Evolutionary conservation across 1,284 basidiomycete genomes (phyloP).

Genomic region (Neolentinus lepideus): DNA sequence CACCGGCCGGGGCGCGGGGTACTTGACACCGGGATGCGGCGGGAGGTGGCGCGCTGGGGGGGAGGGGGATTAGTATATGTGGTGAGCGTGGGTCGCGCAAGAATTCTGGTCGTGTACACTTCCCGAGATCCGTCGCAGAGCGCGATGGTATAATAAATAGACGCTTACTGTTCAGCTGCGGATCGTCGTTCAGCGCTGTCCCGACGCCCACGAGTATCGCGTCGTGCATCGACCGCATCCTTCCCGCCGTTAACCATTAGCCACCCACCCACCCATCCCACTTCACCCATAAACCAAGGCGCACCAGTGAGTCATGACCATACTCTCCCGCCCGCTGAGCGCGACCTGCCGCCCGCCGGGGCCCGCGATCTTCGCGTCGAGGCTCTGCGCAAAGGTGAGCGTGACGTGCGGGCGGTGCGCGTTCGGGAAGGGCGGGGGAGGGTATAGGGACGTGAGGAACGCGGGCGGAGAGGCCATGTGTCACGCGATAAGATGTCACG

Average conservation of each 20-base stretch:
- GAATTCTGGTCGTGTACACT: too few species aligned
- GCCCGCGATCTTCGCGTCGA: slow-evolving; percentile 92
- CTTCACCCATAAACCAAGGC: slow-evolving; percentile 14
- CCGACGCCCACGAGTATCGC: slow-evolving; percentile 90
- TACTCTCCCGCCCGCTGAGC: slow-evolving; percentile 82
- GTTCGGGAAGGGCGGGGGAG: too few species aligned
- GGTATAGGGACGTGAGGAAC: neutral
- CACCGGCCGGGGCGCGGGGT: slow-evolving; percentile 70
- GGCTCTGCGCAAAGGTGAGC: slow-evolving; percentile 91
- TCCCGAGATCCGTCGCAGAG: too few species aligned
- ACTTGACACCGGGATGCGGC: too few species aligned
- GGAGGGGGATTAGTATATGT: slow-evolving; percentile 22
- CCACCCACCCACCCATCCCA: too few species aligned
- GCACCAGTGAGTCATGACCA: slow-evolving; percentile 94
- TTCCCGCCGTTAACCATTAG: slow-evolving; percentile 23
- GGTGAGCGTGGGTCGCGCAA: too few species aligned
- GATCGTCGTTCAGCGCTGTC: slow-evolving; percentile 88
- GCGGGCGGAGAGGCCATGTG: neutral
- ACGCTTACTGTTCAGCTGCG: slow-evolving; percentile 80
- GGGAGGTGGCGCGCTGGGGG: neutral
- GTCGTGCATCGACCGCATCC: slow-evolving; percentile 87
- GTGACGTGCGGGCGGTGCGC: slow-evolving; percentile 66
- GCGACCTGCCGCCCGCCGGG: slow-evolving; percentile 66
- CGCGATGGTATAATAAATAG: too few species aligned
- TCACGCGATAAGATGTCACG: neutral